Evolutionary conservation across 495 filamentous ascomycete species (phyloP), one percentile per base, ranked within the genome.

Genomic region (Chaetomidium leptoderma): DNA sequence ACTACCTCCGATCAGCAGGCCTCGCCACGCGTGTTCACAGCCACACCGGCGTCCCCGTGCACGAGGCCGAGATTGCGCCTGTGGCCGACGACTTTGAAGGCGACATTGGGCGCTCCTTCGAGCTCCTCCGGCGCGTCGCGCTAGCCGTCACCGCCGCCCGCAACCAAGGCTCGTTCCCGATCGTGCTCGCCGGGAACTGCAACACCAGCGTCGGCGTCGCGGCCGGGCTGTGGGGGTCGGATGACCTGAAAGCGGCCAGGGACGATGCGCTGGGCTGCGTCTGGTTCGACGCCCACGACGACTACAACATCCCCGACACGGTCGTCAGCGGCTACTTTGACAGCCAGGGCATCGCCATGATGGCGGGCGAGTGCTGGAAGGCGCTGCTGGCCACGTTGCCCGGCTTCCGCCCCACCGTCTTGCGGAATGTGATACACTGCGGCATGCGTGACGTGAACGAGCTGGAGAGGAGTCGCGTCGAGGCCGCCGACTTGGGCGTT

Each of bases 261-360:
- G 42, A 39, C 14, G 42, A 48, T n/a, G 57, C 29, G 11, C 26
- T 60, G 0, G 58, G 58, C 2, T 60, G 58, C 17, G 35, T 50
- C 21, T 60, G 58, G 58, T 60, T 60, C 16, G 58, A 60, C 16
- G 58, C 50, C 2, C 58, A 60, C 19, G 58, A 60, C 23, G 58
- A 60, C 21, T 60, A 60, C 24, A 55, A 60, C 35, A 13, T 50
- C 16, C 58, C 58, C 1, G 58, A 60, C 17, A 50, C 51, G 17
- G 24, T 60, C 10, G 26, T 55, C 0, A 60, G 51, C 8, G 58
- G 58, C 3, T 60, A 60, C 14, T 60, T 60, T 36, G 58, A 60
- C 21, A 50, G 58, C 19, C 58, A 60, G 40, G 58, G 51, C 6
- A 60, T 60, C 5, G 58, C 58, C 3, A 60, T 60, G 51, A 55